Conservation (phyloP, 2,329 filamentous ascomycete species). For the Cadophora malorum region DNA sequence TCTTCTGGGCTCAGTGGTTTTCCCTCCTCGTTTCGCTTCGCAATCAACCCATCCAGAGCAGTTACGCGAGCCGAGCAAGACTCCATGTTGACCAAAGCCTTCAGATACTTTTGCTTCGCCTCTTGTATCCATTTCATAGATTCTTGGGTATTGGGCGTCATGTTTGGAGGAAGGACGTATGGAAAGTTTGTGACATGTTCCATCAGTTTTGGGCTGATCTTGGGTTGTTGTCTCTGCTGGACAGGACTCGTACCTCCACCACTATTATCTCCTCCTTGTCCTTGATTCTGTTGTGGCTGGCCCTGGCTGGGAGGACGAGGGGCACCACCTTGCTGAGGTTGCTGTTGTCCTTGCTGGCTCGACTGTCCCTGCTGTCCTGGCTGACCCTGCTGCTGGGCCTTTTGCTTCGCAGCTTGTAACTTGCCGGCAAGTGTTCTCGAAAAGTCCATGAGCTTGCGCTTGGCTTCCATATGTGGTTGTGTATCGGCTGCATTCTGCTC, state of each 20-base stretch:
- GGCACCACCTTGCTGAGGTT: conserved; percentile 29
- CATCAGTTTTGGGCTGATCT: conserved; percentile 46
- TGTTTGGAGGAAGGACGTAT: conserved; percentile 52
- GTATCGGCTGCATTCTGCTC: conserved; percentile 58
- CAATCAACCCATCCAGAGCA: conserved; percentile 51
- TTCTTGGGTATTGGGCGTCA: conserved; percentile 52
- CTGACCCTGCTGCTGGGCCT: conserved; percentile 30
- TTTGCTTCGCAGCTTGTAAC: conserved; percentile 48
- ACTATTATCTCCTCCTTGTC: conserved; percentile 31
- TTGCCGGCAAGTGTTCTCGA: conserved; percentile 62
- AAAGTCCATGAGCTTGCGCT: conserved; percentile 65
- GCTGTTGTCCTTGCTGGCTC: conserved; percentile 29
- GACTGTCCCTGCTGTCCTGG: conserved; percentile 29
- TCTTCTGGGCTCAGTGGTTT: conserved; percentile 56
- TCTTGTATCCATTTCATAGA: conserved; percentile 56
- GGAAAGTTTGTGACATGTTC: conserved; percentile 56
- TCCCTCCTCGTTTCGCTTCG: conserved; percentile 52
- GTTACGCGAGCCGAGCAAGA: conserved; percentile 50
- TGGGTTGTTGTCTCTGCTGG: conserved; percentile 31
- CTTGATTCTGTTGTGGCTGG: conserved; percentile 31
- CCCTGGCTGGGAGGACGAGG: conserved; percentile 34
- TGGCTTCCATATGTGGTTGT: conserved; percentile 56
- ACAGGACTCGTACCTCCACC: conserved; percentile 12
- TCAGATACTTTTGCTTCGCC: conserved; percentile 54
- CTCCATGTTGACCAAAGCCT: conserved; percentile 59